phyloP scores from a whole-genome alignment of 73 alveolate species.

The Effrenium voratum region DNA sequence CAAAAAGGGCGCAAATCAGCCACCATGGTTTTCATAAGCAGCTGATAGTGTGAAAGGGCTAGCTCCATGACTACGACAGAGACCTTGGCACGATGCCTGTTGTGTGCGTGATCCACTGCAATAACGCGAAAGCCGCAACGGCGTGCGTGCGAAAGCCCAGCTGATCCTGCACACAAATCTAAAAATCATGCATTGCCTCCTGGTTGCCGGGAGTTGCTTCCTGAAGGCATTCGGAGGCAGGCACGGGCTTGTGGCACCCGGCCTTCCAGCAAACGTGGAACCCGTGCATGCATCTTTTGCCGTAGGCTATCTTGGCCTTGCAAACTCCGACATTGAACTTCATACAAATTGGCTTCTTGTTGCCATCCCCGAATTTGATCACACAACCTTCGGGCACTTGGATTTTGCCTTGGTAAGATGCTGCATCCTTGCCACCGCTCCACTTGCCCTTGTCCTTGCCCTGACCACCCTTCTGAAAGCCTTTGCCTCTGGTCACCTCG shows the following conservation, averaged over 20 bases:
- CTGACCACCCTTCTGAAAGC: background rate
- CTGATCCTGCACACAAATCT: too few relatives aligned
- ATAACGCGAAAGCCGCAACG: background rate
- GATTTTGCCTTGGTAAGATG: background rate
- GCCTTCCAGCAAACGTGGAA: conserved; percentile 6
- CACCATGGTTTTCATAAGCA: background rate
- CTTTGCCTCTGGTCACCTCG: background rate
- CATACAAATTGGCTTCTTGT: background rate
- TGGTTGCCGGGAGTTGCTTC: too few relatives aligned
- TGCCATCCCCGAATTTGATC: background rate
- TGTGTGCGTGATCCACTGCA: background rate
- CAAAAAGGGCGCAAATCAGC: background rate
- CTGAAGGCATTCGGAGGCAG: background rate
- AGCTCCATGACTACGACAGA: background rate
- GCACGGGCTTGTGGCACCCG: background rate
- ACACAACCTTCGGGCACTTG: background rate
- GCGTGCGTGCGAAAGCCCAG: too few relatives aligned
- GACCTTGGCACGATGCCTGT: background rate
- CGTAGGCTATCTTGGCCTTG: background rate
- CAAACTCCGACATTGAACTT: background rate
- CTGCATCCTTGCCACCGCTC: background rate
- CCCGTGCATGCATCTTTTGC: background rate
- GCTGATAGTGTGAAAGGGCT: background rate
- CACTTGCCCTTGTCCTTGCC: background rate
- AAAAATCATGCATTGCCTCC: too few relatives aligned